phyloP scores from a whole-genome alignment of 2,329 filamentous ascomycete species.

The Purpureocillium lavendulum region DNA sequence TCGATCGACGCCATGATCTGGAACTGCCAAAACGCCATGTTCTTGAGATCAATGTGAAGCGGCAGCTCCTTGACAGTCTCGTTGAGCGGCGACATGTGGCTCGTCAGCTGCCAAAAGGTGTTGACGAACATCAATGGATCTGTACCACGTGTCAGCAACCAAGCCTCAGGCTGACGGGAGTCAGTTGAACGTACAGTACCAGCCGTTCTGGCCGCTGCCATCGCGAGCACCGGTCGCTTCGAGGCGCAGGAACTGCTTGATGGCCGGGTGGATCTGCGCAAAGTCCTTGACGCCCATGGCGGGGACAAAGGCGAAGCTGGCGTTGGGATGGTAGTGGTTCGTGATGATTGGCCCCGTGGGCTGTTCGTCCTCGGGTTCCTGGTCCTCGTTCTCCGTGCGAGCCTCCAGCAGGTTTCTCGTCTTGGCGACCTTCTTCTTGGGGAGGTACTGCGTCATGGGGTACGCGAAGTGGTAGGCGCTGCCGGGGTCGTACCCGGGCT shows the following conservation, averaged over 20 bases:
- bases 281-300: conserved; percentile 65
- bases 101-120: conserved; percentile 92
- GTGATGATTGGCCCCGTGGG: conserved; percentile 61
- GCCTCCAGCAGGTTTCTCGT: conserved; percentile 75
- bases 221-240: conserved; percentile 79
- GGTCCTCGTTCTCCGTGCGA: conserved; percentile 25
- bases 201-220: conserved; percentile 74
- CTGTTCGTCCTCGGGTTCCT: conserved; percentile 43
- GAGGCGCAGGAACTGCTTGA: conserved; percentile 69
- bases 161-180: neutral
- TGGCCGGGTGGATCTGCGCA: conserved; percentile 59
- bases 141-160: conserved; percentile 10
- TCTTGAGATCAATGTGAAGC: conserved; percentile 74
- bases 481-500: conserved; percentile 61
- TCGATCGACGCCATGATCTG: conserved; percentile 77
- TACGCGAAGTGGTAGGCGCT: conserved; percentile 78
- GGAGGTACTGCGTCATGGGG: conserved; percentile 80
- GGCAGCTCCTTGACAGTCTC: conserved; percentile 77
- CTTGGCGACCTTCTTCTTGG: conserved; percentile 85
- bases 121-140: conserved; percentile 84
- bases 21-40: conserved; percentile 85
- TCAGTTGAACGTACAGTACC: conserved; percentile 56
- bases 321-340: conserved; percentile 92
- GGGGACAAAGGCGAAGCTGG: conserved; percentile 80
- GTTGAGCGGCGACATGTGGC: conserved; percentile 87